Evolutionary conservation across 352 stramenopile species (phyloP).

Genomic region (Phytophthora podocarpi): DNA sequence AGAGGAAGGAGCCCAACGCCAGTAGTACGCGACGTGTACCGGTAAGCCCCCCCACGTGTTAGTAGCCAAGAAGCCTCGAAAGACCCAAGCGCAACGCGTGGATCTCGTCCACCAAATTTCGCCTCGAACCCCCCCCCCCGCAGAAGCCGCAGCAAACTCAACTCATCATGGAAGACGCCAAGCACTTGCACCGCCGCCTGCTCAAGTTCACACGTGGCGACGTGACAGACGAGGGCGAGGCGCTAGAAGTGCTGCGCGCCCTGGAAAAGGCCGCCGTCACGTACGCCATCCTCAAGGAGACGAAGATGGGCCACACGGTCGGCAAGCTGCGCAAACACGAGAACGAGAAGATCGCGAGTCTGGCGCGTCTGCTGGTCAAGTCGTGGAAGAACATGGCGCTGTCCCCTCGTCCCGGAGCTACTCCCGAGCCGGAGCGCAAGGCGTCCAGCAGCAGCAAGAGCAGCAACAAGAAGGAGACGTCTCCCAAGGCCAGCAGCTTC

Average conservation of each 20-base stretch:
- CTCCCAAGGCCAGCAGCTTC: conserved; percentile 2
- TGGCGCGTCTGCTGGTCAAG: conserved; percentile 84
- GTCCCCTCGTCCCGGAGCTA: conserved; percentile 56
- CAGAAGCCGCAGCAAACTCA: conserved; percentile 8
- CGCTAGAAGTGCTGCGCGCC: conserved; percentile 63
- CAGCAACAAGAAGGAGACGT: conserved; percentile 28
- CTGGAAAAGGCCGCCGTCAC: conserved; percentile 68
- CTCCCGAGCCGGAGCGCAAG: conserved; percentile 12
- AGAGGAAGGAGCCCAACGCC: background rate
- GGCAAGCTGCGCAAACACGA: conserved; percentile 90
- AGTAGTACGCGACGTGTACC: conserved; percentile 28
- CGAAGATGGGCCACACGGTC: conserved; percentile 84
- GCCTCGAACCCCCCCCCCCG: background rate
- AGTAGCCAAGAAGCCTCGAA: conserved; percentile 28
- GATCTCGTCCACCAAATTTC: conserved; percentile 1
- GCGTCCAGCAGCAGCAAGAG: conserved; percentile 32
- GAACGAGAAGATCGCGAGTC: conserved; percentile 77
- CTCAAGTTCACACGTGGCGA: conserved; percentile 77
- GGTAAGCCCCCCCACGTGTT: conserved; percentile 2
- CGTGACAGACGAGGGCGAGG: conserved; percentile 56
- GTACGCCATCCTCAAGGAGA: conserved; percentile 81
- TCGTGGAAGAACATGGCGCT: conserved; percentile 88
- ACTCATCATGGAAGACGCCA: conserved; percentile 63
- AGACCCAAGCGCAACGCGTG: conserved; percentile 4
- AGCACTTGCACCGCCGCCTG: conserved; percentile 70